A percentile compares a stretch with the other conserved stretches of the same genome.
phyloP scores from a whole-genome alignment of 2,329 filamentous ascomycete genomes.

The Rhinocladiella similis region DNA sequence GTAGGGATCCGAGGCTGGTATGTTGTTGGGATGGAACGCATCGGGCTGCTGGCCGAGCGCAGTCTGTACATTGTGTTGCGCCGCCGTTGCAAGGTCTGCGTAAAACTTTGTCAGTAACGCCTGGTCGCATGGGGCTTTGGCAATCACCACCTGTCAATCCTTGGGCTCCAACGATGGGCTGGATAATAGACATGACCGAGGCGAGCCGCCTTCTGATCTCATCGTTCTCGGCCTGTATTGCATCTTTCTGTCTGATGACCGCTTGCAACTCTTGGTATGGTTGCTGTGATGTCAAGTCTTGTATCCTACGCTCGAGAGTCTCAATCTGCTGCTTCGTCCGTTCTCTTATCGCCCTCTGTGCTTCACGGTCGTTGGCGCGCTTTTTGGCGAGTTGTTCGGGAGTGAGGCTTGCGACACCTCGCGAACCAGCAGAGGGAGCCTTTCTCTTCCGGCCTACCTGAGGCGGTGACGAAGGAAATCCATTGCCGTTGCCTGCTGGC shows the following conservation, averaged over 20 bases:
- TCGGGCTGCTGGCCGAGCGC: constrained; percentile 13
- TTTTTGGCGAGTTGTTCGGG: constrained; percentile 88
- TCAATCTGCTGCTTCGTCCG: constrained; percentile 81
- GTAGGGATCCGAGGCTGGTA: constrained; percentile 26
- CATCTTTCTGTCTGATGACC: constrained; percentile 73
- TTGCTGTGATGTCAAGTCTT: constrained; percentile 74
- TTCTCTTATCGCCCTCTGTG: constrained; percentile 80
- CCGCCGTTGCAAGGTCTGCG: constrained; percentile 27
- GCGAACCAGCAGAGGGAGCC: constrained; percentile 47
- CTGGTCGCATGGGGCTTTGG: constrained; percentile 6
- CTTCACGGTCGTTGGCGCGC: constrained; percentile 86
- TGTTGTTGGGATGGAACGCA: constrained; percentile 12
- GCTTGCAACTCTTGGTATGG: constrained; percentile 81
- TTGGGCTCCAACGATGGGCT: constrained; percentile 42
- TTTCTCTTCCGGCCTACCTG: constrained; percentile 42
- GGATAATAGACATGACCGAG: constrained; percentile 59
- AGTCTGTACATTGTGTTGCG: constrained; percentile 27
- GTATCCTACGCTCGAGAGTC: constrained; percentile 68
- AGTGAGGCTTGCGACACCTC: constrained; percentile 83
- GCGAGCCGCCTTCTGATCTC: constrained; percentile 71
- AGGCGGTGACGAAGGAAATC: constrained; percentile 11
- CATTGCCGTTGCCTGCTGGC: constrained; percentile 8
- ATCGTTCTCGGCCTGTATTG: constrained; percentile 74
- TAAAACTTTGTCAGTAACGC: neutral
- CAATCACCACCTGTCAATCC: constrained; percentile 43